Percentiles rank a stretch among this genome's conserved stretches.
phyloP scores from a whole-genome alignment of 805 yeast species.

The Yarrowia sp. region DNA sequence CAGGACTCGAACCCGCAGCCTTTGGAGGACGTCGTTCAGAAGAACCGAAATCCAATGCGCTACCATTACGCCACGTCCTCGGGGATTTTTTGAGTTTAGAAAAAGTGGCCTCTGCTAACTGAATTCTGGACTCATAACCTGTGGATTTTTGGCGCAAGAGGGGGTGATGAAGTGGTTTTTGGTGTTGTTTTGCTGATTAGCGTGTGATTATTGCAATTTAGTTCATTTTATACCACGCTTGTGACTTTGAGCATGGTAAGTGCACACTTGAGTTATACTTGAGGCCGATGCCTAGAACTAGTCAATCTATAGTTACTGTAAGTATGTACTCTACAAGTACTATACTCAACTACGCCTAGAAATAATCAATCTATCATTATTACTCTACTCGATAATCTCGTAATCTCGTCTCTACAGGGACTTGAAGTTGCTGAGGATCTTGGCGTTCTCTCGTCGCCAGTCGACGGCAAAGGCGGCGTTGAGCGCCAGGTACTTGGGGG shows the following conservation, averaged over 20 bases:
- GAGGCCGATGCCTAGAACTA: no score
- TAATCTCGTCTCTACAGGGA: neutral
- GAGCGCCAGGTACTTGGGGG: slow-evolving; percentile 7
- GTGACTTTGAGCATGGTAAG: no score
- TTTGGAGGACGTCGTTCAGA: slow-evolving; percentile 24
- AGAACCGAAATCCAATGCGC: slow-evolving; percentile 26
- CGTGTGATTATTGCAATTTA: no score
- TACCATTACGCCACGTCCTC: slow-evolving; percentile 27
- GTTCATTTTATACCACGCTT: no score
- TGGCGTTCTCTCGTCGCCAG: slow-evolving; percentile 14
- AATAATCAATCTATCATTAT: no score
- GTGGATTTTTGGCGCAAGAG: neutral
- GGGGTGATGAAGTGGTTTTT: no score
- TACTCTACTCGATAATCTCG: no score
- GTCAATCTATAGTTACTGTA: no score
- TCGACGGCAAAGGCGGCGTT: slow-evolving; percentile 5
- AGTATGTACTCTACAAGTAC: no score
- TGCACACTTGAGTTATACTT: no score
- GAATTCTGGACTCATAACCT: neutral
- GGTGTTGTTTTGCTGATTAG: no score
- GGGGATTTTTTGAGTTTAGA: neutral
- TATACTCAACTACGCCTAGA: no score
- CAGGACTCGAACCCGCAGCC: slow-evolving; percentile 26
- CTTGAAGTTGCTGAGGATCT: slow-evolving; percentile 4
- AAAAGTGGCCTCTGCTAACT: neutral